phyloP scores from a whole-genome alignment of 1,284 basidiomycete genomes.

The Apiotrichum akiyoshidainum region DNA sequence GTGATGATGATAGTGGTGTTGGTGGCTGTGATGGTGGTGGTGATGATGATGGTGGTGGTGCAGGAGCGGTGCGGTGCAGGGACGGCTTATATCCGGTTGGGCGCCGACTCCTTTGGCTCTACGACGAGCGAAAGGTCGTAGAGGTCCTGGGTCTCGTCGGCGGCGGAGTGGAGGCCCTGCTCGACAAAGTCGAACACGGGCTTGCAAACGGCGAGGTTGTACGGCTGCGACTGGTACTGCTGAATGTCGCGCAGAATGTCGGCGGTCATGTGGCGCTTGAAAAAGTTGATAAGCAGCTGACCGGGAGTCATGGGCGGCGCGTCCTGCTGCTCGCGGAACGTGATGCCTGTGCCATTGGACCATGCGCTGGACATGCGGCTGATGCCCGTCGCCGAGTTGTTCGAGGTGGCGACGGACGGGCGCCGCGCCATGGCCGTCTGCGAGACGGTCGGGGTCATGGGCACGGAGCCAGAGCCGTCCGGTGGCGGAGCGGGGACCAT shows the following conservation, averaged over 20 bases:
- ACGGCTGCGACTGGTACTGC: conserved; percentile 86
- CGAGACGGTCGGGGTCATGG: conserved; percentile 17
- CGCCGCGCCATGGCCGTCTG: conserved; percentile 1
- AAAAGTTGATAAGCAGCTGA: conserved; percentile 77
- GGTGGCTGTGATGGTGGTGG: too few relatives aligned
- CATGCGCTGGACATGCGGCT: conserved; percentile 3
- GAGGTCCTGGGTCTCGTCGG: conserved; percentile 54
- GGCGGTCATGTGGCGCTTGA: conserved; percentile 87
- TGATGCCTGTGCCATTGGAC: conserved; percentile 6
- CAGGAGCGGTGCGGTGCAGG: too few relatives aligned
- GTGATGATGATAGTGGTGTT: too few relatives aligned
- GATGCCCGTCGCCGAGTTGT: conserved; percentile 8
- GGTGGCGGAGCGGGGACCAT: conserved; percentile 55
- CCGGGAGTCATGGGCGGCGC: background rate
- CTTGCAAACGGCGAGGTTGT: conserved; percentile 73
- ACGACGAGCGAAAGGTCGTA: conserved; percentile 80
- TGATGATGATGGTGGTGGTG: too few relatives aligned
- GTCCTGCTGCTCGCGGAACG: background rate
- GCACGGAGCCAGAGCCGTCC: conserved; percentile 2
- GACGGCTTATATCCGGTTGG: background rate
- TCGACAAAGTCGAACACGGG: conserved; percentile 72
- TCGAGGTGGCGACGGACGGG: conserved; percentile 4
- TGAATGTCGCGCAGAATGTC: conserved; percentile 96
- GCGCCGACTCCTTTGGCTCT: conserved; percentile 72
- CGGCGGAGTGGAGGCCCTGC: conserved; percentile 67